A percentile compares a stretch with the other conserved stretches of the same genome.
Evolutionary conservation across 1,284 basidiomycete species (phyloP).

Genomic region (Puccinia polysora): DNA sequence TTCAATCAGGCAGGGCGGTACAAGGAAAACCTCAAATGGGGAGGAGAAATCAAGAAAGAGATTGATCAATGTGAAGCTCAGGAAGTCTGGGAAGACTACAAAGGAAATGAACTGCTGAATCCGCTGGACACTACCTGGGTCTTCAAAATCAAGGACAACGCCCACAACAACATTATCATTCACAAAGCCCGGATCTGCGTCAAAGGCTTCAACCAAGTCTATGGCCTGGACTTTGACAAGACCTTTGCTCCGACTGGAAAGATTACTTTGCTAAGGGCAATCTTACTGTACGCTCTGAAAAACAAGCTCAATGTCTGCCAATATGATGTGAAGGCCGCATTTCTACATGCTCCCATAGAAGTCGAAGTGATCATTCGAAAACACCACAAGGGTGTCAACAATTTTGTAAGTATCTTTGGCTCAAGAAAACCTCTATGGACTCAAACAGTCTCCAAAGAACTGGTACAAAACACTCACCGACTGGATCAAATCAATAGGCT

Average conservation of each 20-base stretch:
- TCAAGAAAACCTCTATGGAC: background rate
- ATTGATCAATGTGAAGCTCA: background rate
- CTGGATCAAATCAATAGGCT: background rate
- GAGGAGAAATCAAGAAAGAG: background rate
- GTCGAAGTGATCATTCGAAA: conserved; percentile 55
- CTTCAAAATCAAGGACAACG: conserved; percentile 54
- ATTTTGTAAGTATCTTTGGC: background rate
- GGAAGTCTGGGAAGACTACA: background rate
- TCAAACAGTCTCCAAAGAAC: background rate
- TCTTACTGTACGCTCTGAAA: conserved; percentile 54
- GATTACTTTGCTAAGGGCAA: conserved; percentile 52
- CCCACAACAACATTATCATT: conserved; percentile 49
- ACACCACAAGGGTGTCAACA: conserved; percentile 49
- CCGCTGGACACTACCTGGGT: conserved; percentile 54
- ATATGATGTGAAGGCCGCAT: conserved; percentile 56
- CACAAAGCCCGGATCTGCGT: conserved; percentile 56
- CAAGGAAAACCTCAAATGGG: too few relatives aligned
- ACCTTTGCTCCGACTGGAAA: conserved; percentile 55
- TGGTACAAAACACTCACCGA: background rate
- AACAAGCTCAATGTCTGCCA: conserved; percentile 53
- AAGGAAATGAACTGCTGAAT: background rate
- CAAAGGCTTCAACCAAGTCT: conserved; percentile 56
- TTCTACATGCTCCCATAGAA: conserved; percentile 55
- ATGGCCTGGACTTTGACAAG: conserved; percentile 56
- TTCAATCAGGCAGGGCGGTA: too few relatives aligned